Evolutionary conservation across 345 rosid species (phyloP).

Genomic region (Cardamine chenopodiifolia): DNA sequence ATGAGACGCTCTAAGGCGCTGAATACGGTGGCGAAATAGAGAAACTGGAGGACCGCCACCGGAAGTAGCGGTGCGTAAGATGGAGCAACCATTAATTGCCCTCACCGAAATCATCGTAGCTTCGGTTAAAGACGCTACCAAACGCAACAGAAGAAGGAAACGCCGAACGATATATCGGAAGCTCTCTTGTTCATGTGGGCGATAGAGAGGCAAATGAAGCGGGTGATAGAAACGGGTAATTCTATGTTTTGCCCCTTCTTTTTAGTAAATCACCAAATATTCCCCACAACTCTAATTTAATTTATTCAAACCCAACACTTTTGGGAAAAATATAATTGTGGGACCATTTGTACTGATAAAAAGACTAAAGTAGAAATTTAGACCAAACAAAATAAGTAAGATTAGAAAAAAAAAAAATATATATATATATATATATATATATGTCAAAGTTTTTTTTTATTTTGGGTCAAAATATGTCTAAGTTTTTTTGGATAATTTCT

Average conservation of each 20-base stretch:
- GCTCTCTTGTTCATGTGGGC: constrained; percentile 34
- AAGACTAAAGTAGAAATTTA: too few species aligned
- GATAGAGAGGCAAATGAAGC: constrained; percentile 32
- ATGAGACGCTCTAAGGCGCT: constrained; percentile 45
- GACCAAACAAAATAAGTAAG: not conserved
- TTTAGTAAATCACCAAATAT: not conserved
- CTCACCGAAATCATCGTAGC: constrained; percentile 59
- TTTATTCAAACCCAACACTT: not conserved
- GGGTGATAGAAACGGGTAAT: constrained; percentile 18
- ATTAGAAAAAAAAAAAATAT: too few species aligned
- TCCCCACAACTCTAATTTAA: not conserved
- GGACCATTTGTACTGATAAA: not conserved
- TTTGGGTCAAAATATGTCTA: too few species aligned
- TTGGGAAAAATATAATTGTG: not conserved
- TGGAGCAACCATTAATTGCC: constrained; percentile 52
- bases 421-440: too few species aligned
- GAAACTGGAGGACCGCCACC: constrained; percentile 49
- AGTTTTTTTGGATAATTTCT: not conserved
- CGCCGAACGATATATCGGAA: constrained; percentile 32
- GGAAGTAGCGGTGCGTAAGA: constrained; percentile 52
- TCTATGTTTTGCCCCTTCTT: not conserved
- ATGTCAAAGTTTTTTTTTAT: not conserved
- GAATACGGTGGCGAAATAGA: constrained; percentile 45
- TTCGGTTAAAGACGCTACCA: constrained; percentile 25
- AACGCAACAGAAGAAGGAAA: not conserved